Conservation (phyloP, 2,329 filamentous ascomycete species). For the Aspergillus unguis region DNA sequence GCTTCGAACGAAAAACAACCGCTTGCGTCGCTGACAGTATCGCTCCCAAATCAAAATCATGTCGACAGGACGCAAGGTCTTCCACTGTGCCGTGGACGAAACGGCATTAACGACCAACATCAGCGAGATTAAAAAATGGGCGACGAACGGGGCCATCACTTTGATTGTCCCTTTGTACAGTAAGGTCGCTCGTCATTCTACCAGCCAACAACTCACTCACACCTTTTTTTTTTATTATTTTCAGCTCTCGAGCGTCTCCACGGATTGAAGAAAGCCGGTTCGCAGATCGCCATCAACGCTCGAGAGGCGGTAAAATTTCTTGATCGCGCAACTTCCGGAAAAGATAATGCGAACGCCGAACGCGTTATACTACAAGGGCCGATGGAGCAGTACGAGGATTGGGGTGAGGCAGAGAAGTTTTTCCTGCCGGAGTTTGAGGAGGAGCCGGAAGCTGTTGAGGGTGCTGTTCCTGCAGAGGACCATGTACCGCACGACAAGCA, state of each 20-base stretch:
- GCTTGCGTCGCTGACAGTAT: conserved; percentile 21
- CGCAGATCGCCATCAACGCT: conserved; percentile 49
- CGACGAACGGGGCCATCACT: conserved; percentile 47
- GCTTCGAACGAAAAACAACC: conserved; percentile 4
- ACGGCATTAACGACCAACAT: conserved; percentile 52
- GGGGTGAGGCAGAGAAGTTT: conserved; percentile 46
- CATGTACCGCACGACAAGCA: conserved; percentile 18
- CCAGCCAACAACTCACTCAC: conserved; percentile 5
- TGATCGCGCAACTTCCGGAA: conserved; percentile 49
- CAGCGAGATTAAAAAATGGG: conserved; percentile 53
- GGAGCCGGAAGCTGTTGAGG: conserved; percentile 29
- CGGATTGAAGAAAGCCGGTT: conserved; percentile 44
- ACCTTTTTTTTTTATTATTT: neutral
- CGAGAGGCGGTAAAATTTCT: conserved; percentile 52
- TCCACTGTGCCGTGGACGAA: conserved; percentile 53
- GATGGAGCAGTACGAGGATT: conserved; percentile 48
- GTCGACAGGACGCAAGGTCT: conserved; percentile 45
- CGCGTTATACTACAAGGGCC: conserved; percentile 48
- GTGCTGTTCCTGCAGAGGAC: conserved; percentile 14
- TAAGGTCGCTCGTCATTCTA: conserved; percentile 27
- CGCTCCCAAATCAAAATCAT: conserved; percentile 19
- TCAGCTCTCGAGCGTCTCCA: conserved; percentile 48
- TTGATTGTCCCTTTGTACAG: conserved; percentile 53
- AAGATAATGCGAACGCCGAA: conserved; percentile 42
- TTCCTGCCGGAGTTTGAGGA: conserved; percentile 45